A percentile compares a stretch with the other conserved stretches of the same genome.
Evolutionary conservation across 768 basidiomycete genomes (phyloP).

Genomic region (Xerocomellus amylosporus): DNA sequence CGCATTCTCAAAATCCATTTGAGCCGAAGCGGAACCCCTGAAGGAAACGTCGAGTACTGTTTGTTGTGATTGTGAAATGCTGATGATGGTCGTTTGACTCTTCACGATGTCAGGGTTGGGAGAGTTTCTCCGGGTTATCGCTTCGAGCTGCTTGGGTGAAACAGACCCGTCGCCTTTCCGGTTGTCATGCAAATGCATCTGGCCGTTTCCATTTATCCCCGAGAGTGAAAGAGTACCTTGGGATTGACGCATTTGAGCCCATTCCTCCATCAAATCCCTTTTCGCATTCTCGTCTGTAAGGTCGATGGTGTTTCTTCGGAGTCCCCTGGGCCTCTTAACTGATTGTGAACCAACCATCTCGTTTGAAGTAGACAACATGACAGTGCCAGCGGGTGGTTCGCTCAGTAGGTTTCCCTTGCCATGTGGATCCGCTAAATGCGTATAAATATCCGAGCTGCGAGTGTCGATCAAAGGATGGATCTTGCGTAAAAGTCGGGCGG

Average conservation of each 20-base stretch:
- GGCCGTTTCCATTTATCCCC: conserved; percentile 4
- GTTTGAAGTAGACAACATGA: not conserved
- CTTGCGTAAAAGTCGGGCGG: conserved; percentile 23
- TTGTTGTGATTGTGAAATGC: conserved; percentile 5
- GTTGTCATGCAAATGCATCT: not conserved
- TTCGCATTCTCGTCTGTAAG: conserved; percentile 22
- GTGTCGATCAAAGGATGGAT: conserved; percentile 12
- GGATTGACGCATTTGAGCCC: conserved; percentile 30
- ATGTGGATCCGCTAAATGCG: conserved; percentile 25
- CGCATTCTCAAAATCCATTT: not conserved
- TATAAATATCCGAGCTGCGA: conserved; percentile 29
- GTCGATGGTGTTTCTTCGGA: conserved; percentile 11
- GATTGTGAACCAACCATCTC: conserved; percentile 1
- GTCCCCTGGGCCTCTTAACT: conserved; percentile 13
- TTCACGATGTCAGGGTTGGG: not conserved
- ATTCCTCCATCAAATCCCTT: conserved; percentile 29
- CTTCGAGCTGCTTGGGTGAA: not conserved
- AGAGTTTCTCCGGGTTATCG: not conserved
- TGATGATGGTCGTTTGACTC: not conserved
- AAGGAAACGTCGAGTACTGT: not conserved
- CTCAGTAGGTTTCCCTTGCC: conserved; percentile 7
- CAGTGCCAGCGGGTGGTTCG: conserved; percentile 2
- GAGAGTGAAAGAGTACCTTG: conserved; percentile 23
- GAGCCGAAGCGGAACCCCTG: not conserved
- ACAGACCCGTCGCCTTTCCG: not conserved